Evolutionary conservation across 1,284 basidiomycete genomes (phyloP), one percentile per base, ranked within the genome.

Genomic region (Coniferiporia sulphurascens): DNA sequence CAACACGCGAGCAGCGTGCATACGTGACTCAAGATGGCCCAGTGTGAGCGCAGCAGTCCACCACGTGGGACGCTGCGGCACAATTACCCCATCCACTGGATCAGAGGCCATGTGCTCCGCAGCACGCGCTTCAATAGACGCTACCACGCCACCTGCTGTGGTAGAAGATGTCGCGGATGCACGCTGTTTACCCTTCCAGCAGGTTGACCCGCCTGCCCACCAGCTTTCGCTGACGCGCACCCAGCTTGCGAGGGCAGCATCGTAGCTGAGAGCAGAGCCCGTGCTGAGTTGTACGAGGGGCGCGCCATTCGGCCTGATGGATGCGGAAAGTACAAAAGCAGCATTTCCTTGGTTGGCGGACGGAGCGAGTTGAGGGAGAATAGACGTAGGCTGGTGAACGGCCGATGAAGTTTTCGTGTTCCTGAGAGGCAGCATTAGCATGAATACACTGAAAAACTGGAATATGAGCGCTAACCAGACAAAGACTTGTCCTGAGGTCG

Each of bases 41-140:
- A 96, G 78, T 8, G 89, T 90, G 65, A 93, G 70, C 13, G 92
- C 91, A 4, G 84, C 76, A 59, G 72, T 79, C 88, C 90, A 95
- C 86, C 90, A 93, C 62, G 82, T 73, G 9, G 88, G 85, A 15
- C 38, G 38, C 38, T 41, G 27, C 50, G 81, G 74, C 56, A 73
- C 73, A 62, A 71, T 79, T 22, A 56, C 65, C 22, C 56, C 70
- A 43, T 67, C 69, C 34, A 67, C 66, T 48, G 77, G 73, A 2
- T 73, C 70, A 19, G 69, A 68, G 35, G 13, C 44, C 13, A 65
- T 69, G 38, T 76, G 75, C 66, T 82, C 81, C 50, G 76, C 74
- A 56, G 87, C 78, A 38, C 77, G 77, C 51, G 78, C 74, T 70
- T 89, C 88, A 54, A 86, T 73, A 19, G 72, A 63, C 6, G 81